phyloP scores from a whole-genome alignment of 768 basidiomycete genomes.

The Boletus rubescentipes region DNA sequence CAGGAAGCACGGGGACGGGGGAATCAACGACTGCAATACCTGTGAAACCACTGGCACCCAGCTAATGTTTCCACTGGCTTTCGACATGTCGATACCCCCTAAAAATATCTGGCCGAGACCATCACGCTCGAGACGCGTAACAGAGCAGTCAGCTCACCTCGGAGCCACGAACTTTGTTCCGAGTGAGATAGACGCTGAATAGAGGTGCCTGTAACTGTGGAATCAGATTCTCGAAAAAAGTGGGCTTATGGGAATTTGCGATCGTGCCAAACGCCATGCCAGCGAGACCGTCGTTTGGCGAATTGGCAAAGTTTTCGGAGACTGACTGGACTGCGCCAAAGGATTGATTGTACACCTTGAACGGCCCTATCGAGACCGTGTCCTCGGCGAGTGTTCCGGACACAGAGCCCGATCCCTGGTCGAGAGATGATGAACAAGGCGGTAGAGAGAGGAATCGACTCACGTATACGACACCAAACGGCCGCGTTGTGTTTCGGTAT shows the following conservation, averaged over 20 bases:
- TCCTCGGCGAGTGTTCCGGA: slow-evolving; percentile 51
- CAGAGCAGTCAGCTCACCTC: slow-evolving; percentile 38
- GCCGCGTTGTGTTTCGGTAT: slow-evolving; percentile 31
- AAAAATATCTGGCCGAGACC: slow-evolving; percentile 11
- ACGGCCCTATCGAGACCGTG: slow-evolving; percentile 45
- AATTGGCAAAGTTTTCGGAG: slow-evolving; percentile 48
- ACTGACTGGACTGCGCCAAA: slow-evolving; percentile 52
- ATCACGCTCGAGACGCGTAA: not conserved
- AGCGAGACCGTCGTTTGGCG: slow-evolving; percentile 57
- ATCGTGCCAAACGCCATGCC: slow-evolving; percentile 65
- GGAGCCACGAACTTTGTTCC: slow-evolving; percentile 41
- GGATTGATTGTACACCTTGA: slow-evolving; percentile 47
- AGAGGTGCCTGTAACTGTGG: slow-evolving; percentile 41
- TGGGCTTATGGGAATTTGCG: slow-evolving; percentile 42
- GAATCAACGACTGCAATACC: slow-evolving; percentile 21
- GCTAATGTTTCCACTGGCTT: slow-evolving; percentile 23
- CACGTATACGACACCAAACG: slow-evolving; percentile 48
- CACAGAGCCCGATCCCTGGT: slow-evolving; percentile 53
- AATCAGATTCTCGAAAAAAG: slow-evolving; percentile 67
- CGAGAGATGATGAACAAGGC: not conserved
- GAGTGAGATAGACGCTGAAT: slow-evolving; percentile 61
- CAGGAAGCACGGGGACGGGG: not conserved
- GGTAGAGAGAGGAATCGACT: slow-evolving; percentile 11
- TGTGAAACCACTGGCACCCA: slow-evolving; percentile 40
- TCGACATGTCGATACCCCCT: slow-evolving; percentile 37